phyloP scores from a whole-genome alignment of 805 yeast genomes.

The Ogataea trehalophila region DNA sequence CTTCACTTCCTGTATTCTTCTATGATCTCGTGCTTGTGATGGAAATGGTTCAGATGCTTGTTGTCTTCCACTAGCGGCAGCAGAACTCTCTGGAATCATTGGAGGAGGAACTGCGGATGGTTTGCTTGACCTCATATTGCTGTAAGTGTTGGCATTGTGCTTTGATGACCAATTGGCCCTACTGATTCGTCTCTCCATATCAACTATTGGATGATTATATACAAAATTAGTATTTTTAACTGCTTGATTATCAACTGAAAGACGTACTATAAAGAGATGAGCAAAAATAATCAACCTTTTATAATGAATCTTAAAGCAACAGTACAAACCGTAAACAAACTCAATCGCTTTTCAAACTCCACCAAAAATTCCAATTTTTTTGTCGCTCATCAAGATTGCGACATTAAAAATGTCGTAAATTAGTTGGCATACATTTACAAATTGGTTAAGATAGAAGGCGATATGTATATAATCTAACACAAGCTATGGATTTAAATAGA shows the following conservation, averaged over 20 bases:
- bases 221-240: background rate
- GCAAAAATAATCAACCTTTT: background rate
- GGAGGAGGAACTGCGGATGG: background rate
- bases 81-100: background rate
- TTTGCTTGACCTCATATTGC: background rate
- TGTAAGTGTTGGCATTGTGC: background rate
- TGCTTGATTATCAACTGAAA: background rate
- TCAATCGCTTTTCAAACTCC: no score
- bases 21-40: background rate
- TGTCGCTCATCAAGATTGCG: no score
- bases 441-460: no score
- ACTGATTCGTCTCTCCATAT: constrained; percentile 18
- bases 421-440: no score
- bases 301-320: no score
- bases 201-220: background rate
- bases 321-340: no score
- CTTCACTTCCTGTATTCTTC: background rate
- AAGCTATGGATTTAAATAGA: background rate
- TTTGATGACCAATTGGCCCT: constrained; percentile 27
- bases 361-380: no score
- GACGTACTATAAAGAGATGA: background rate
- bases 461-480: background rate
- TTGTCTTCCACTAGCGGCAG: background rate
- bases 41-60: constrained; percentile 1
- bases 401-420: no score